These are phyloP conservation scores for Saccharomycopsis amapae DNA, from an alignment of 805 yeast species.

Conservation along the genomic window DNA sequence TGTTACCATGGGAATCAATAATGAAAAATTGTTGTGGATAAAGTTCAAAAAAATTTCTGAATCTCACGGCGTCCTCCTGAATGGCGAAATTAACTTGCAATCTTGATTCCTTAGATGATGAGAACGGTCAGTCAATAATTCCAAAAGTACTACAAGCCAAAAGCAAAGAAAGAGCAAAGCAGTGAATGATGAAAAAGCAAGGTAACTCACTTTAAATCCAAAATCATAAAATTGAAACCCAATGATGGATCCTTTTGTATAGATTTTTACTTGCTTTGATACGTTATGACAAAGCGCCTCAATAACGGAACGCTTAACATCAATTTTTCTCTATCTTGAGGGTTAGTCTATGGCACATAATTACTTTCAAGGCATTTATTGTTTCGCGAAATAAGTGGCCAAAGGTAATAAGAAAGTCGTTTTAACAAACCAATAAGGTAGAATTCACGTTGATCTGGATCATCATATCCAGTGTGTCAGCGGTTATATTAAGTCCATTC, in stretches of 20 bases:
- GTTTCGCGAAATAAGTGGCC: too few relatives aligned
- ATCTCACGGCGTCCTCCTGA: background rate
- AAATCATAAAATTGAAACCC: conserved; percentile 8
- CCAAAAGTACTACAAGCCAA: too few relatives aligned
- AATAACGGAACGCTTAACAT: background rate
- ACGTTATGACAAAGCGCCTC: background rate
- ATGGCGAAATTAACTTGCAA: background rate
- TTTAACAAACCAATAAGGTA: background rate
- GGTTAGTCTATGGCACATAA: too few relatives aligned
- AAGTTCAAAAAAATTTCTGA: background rate
- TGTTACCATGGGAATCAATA: too few relatives aligned
- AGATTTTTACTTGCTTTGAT: background rate
- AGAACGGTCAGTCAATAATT: too few relatives aligned
- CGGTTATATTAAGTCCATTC: background rate
- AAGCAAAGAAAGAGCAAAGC: background rate
- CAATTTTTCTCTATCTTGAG: conserved; percentile 1
- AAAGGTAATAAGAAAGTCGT: background rate
- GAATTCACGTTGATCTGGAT: too few relatives aligned
- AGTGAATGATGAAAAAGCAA: background rate
- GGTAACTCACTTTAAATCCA: background rate
- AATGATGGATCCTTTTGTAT: background rate
- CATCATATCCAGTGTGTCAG: background rate
- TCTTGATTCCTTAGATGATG: background rate
- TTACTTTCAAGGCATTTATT: too few relatives aligned
- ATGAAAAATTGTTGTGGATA: background rate